Evolutionary conservation across 2,329 filamentous ascomycete genomes (phyloP), one percentile per base, ranked within the genome.

Genomic region (Neurospora sp.): DNA sequence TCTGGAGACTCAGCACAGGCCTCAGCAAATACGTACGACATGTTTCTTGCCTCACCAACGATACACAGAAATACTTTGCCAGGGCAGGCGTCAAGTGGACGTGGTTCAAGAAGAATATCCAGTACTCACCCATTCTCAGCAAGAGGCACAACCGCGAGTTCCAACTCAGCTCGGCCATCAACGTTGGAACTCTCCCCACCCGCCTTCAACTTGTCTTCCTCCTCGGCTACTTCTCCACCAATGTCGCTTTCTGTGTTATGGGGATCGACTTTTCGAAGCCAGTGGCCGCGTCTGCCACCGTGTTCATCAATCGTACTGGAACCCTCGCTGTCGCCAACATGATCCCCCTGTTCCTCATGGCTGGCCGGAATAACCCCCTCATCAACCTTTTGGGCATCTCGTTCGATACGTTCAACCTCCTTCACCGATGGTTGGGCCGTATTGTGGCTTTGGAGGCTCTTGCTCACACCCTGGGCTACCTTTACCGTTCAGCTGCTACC

Each of bases 401-500:
- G 4, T 95, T 93, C 78, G 91, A 95, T 79, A 93, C 90, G 0
- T 93, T 92, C 84, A 95, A 94, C 81, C 81, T 95, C 72, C 83
- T 94, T 70, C 91, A 95, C 80, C 87, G 92, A 72, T 94, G 91
- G 91, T 86, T 93, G 73, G 91, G 91, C 75, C 88, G 91, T 46
- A 92, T 93, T 71, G 90, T 91, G 36, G 85, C 91, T 19, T 80
- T 92, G 15, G 90, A 95, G 78, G 84, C 89, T 10, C 74, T 93
- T 52, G 82, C 86, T 38, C 91, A 94, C 79, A 88, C 87, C 1
- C 76, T 88, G 46, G 85, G 89, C 68, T 92, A 84, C 79, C 84
- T 87, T 72, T 79, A 82, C 23, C 79, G 81, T 11, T 80, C 78
- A 23, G 82, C 81, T 10, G 67, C 76, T 1, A 72, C 77, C 71